A percentile compares a stretch with the other conserved stretches of the same genome.
These are phyloP conservation scores for Nicotiana knightiana DNA, from an alignment of 257 asterid species.

Conservation along the genomic window DNA sequence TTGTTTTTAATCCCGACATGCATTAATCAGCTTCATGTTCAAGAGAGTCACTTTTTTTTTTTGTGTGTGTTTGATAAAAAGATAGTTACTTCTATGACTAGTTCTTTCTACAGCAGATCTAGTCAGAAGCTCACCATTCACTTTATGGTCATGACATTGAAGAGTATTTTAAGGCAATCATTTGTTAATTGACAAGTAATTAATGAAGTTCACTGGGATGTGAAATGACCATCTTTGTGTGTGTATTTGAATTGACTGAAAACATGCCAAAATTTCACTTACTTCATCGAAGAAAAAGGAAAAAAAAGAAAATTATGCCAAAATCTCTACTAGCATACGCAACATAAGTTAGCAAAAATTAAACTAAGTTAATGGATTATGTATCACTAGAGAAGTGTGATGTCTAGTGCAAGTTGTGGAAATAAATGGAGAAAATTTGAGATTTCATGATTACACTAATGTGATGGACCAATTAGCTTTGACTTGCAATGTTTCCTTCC, in stretches of 20 bases:
- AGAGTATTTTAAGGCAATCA: background rate
- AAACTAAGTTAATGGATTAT: no score
- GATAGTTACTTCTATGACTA: background rate
- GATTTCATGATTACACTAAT: background rate
- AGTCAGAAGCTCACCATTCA: background rate
- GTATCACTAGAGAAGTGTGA: background rate
- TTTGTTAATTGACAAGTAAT: background rate
- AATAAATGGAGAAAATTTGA: background rate
- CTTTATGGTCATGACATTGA: background rate
- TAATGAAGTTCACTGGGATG: background rate
- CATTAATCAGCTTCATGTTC: constrained; percentile 4
- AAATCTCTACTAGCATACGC: background rate
- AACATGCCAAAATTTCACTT: background rate
- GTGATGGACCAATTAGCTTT: background rate
- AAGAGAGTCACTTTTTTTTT: background rate
- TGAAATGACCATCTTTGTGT: background rate
- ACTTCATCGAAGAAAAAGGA: no score
- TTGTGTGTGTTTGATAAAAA: background rate
- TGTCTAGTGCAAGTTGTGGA: background rate
- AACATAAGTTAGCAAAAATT: background rate
- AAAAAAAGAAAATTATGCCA: background rate
- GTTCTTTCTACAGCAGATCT: background rate
- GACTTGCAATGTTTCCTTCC: background rate
- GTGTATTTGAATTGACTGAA: background rate
- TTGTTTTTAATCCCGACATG: background rate